phyloP scores from a whole-genome alignment of 1,139 yeast genomes.

The Blastobotrys illinoisensis region DNA sequence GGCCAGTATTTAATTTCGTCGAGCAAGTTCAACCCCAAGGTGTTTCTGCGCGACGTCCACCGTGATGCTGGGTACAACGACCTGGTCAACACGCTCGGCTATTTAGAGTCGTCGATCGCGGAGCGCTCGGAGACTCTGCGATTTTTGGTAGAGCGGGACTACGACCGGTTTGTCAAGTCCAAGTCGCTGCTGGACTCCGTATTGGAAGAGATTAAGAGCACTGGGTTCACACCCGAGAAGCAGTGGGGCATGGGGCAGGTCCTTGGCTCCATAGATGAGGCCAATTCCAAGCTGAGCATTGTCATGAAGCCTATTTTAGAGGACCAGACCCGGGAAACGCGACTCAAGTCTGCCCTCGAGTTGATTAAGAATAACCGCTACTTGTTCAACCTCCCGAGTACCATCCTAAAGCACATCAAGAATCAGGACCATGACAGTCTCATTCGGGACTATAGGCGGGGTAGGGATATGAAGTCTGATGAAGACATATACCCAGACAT shows the following conservation, averaged over 20 bases:
- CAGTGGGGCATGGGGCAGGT: slow-evolving; percentile 33
- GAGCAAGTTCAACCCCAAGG: slow-evolving; percentile 64
- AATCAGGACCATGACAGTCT: slow-evolving; percentile 65
- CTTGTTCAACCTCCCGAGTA: slow-evolving; percentile 68
- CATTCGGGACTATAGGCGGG: slow-evolving; percentile 62
- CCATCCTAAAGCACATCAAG: slow-evolving; percentile 48
- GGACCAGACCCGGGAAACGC: slow-evolving; percentile 53
- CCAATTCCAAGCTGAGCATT: slow-evolving; percentile 47
- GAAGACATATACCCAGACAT: slow-evolving; percentile 28
- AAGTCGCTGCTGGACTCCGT: slow-evolving; percentile 63
- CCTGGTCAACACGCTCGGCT: slow-evolving; percentile 49
- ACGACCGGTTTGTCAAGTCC: slow-evolving; percentile 66
- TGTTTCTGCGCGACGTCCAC: slow-evolving; percentile 66
- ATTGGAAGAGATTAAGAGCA: slow-evolving; percentile 43
- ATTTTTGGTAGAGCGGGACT: slow-evolving; percentile 65
- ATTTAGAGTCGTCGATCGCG: slow-evolving; percentile 56
- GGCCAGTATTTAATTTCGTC: slow-evolving; percentile 63
- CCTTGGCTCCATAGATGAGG: slow-evolving; percentile 32
- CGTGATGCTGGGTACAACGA: slow-evolving; percentile 62
- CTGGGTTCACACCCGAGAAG: slow-evolving; percentile 37
- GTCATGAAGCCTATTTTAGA: slow-evolving; percentile 73
- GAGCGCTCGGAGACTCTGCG: slow-evolving; percentile 64
- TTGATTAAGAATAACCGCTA: slow-evolving; percentile 57
- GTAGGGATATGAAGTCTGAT: slow-evolving; percentile 37
- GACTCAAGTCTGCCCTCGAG: slow-evolving; percentile 54